These are phyloP conservation scores for Turnera subulata DNA, from an alignment of 345 rosid genomes.

Conservation along the genomic window DNA sequence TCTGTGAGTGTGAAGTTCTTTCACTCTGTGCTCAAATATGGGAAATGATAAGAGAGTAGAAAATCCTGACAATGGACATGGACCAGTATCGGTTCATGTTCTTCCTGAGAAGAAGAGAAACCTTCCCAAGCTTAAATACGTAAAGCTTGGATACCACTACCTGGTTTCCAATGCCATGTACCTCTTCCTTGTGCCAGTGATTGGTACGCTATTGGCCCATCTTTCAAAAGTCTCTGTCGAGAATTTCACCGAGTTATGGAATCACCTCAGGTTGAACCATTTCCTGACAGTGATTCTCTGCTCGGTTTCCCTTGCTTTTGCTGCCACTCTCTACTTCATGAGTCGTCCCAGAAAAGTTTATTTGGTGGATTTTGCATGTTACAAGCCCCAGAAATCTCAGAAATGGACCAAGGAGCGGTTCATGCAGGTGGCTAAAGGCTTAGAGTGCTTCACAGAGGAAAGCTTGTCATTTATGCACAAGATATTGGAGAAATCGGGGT, in stretches of 20 bases:
- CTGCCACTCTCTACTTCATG: not conserved
- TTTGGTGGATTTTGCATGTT: conserved; percentile 18
- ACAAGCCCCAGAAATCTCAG: conserved; percentile 6
- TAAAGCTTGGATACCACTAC: conserved; percentile 40
- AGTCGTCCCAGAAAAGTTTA: conserved; percentile 3
- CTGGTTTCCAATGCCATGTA: conserved; percentile 15
- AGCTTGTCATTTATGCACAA: conserved; percentile 14
- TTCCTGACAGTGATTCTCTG: not conserved
- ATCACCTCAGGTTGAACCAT: conserved; percentile 3
- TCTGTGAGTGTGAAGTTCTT: not conserved
- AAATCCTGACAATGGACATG: not conserved
- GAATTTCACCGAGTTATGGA: not conserved
- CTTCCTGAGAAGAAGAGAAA: conserved; percentile 3
- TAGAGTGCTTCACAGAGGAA: conserved; percentile 7
- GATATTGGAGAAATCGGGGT: conserved; percentile 19
- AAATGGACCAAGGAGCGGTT: conserved; percentile 4
- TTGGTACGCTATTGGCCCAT: not conserved
- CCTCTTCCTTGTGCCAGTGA: conserved; percentile 3
- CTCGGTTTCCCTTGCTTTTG: not conserved
- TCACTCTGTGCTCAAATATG: conserved; percentile 1
- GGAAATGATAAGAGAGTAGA: not conserved
- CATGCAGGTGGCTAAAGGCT: not conserved
- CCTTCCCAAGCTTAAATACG: conserved; percentile 33
- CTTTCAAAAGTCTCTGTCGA: not conserved
- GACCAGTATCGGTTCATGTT: not conserved